Conservation (phyloP, 257 asterid species). For the Ajuga chamaepitys region DNA sequence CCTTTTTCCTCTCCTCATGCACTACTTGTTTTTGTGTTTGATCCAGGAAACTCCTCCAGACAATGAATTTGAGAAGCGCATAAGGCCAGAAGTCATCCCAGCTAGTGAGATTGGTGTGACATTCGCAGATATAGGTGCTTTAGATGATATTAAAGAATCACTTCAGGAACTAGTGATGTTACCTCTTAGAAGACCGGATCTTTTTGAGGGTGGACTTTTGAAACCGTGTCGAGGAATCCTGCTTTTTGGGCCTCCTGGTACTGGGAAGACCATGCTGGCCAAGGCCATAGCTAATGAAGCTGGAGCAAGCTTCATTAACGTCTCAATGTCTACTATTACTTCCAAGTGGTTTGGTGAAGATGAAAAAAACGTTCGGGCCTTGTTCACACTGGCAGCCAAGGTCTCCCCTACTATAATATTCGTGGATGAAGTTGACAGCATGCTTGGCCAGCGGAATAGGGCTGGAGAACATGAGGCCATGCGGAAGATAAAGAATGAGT, state of each 20-base stretch:
- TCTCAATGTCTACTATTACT: conserved; percentile 77
- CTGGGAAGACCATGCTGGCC: conserved; percentile 90
- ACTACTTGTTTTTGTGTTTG: conserved; percentile 9
- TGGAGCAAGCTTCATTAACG: conserved; percentile 89
- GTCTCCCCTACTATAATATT: conserved; percentile 87
- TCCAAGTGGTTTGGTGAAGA: conserved; percentile 97
- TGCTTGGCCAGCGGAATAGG: conserved; percentile 81
- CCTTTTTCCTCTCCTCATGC: background rate
- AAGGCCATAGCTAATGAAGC: conserved; percentile 95
- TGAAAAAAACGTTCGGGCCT: conserved; percentile 82
- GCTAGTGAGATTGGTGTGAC: conserved; percentile 73
- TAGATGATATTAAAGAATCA: conserved; percentile 78
- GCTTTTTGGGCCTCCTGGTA: conserved; percentile 92
- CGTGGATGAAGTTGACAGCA: conserved; percentile 96
- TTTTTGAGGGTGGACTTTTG: conserved; percentile 83
- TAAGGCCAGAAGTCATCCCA: conserved; percentile 85
- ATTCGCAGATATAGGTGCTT: conserved; percentile 81
- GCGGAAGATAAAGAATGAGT: conserved; percentile 93
- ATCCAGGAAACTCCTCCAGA: conserved; percentile 73
- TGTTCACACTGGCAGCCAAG: conserved; percentile 87
- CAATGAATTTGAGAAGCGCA: conserved; percentile 87
- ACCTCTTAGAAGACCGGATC: conserved; percentile 80
- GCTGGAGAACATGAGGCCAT: conserved; percentile 95
- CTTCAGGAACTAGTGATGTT: conserved; percentile 88
- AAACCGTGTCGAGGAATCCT: conserved; percentile 87